Evolutionary conservation across 352 stramenopile species (phyloP).

Genomic region (Peronospora belbahrii): DNA sequence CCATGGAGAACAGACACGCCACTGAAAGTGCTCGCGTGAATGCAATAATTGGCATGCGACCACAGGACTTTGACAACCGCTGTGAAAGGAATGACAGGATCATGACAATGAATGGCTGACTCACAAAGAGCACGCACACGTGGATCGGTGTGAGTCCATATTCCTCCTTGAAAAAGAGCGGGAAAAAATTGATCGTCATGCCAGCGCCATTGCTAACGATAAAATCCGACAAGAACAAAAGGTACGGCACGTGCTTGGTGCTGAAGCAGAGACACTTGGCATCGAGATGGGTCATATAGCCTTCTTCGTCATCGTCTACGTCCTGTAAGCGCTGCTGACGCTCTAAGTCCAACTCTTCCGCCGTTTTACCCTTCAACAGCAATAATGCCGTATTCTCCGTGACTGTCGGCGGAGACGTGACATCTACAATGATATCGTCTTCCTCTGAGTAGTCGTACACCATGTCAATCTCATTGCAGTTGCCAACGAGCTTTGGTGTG

Average conservation of each 20-base stretch:
- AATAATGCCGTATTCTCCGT: constrained; percentile 34
- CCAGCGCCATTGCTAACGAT: constrained; percentile 79
- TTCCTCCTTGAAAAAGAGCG: constrained; percentile 76
- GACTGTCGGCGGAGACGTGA: constrained; percentile 16
- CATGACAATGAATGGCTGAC: constrained; percentile 63
- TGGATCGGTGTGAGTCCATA: constrained; percentile 70
- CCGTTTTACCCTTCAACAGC: constrained; percentile 23
- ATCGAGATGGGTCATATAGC: constrained; percentile 27
- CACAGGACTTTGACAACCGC: constrained; percentile 36
- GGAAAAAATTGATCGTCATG: constrained; percentile 85
- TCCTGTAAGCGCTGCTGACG: constrained; percentile 22
- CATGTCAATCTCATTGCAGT: constrained; percentile 44
- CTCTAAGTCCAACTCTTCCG: constrained; percentile 23
- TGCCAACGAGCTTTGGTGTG: constrained; percentile 54
- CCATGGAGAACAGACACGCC: constrained; percentile 57
- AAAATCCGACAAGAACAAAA: constrained; percentile 73
- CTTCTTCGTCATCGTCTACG: constrained; percentile 20
- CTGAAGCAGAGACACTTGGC: constrained; percentile 57
- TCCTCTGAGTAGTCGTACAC: constrained; percentile 68
- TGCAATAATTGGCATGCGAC: constrained; percentile 70
- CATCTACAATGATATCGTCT: constrained; percentile 27
- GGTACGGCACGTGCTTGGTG: constrained; percentile 53
- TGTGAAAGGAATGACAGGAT: constrained; percentile 51
- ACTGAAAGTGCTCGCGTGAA: constrained; percentile 50
- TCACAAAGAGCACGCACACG: constrained; percentile 57